phyloP scores from a whole-genome alignment of 108 stramenopile species.

The Schizochytrium sp. region DNA sequence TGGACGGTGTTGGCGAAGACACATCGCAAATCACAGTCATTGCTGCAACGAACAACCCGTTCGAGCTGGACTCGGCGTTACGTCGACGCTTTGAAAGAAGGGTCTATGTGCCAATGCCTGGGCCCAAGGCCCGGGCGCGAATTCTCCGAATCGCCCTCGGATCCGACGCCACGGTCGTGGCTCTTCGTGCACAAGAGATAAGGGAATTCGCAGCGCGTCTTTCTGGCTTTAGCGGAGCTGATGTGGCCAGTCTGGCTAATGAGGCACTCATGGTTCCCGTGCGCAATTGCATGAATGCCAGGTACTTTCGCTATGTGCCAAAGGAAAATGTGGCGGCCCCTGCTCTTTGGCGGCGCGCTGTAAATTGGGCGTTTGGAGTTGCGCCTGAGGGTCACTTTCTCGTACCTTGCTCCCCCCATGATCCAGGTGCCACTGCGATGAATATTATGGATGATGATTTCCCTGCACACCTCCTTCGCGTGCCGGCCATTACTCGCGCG shows the following conservation, averaged over 20 bases:
- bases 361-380: background rate
- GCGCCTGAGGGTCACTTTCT: background rate
- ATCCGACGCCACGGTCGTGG: slow-evolving; percentile 69
- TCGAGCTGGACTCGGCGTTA: slow-evolving; percentile 97
- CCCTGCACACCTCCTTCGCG: background rate
- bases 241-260: slow-evolving; percentile 84
- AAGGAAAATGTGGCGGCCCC: background rate
- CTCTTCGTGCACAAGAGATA: slow-evolving; percentile 70
- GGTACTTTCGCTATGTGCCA: slow-evolving; percentile 55
- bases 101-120: slow-evolving; percentile 78
- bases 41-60: slow-evolving; percentile 95
- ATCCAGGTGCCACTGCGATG: background rate
- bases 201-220: slow-evolving; percentile 62
- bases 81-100: slow-evolving; percentile 96
- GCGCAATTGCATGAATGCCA: slow-evolving; percentile 80
- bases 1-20: slow-evolving; percentile 88
- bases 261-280: slow-evolving; percentile 96
- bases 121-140: slow-evolving; percentile 72
- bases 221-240: slow-evolving; percentile 77
- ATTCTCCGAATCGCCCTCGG: slow-evolving; percentile 79
- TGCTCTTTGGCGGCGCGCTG: background rate
- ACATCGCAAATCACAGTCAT: slow-evolving; percentile 69
- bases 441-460: background rate
- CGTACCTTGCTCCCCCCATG: background rate
- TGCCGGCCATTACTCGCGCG: background rate